Evolutionary conservation across 148 eudicot species (phyloP), one percentile per base, ranked within the genome.

Genomic region (Rhododendron griersonianum): DNA sequence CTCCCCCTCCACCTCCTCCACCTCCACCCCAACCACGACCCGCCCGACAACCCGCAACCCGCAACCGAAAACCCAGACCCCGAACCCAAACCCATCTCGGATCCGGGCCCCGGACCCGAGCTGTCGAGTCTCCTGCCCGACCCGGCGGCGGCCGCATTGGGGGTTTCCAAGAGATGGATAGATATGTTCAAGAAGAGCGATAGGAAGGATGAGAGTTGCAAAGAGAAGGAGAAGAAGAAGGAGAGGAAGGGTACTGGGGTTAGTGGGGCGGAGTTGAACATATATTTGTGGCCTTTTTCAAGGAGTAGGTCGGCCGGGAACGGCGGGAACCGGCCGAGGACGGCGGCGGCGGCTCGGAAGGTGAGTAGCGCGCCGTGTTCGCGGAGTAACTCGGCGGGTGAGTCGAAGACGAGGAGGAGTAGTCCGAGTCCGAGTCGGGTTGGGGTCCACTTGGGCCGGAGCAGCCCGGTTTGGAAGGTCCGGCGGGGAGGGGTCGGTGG

Each of bases 361-460:
- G 96, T 90, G 11, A 94, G 95, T 80, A 94, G 98, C 59, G 99
- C 99, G 45, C 99, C 99, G 10, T 96, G 99, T 39, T 96, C 99
- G 4, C 82, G 99, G 84, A 95, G 98, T 45, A 96, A 96, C 90
- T 96, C 99, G 0, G 91, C 94, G 0, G 96, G 98, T 1, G 98
- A 95, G 83, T 94, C 98, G 0, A 95, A 95, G 88, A 86, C 94
- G 1, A 83, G 90, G 90, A 89, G 91, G 87, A 92, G 92, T 41
- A 41, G 7, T 91, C 94, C 95, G 10, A 89, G 50, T 91, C 94
- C 95, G 7, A 88, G 87, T 80, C 83, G 95, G 21, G 88, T 81
- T 37, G 94, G 94, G 50, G 95, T 95, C 57, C 95, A 93, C 83
- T 78, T 95, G 87, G 98, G 98, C 76, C 93, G 99, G 87, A 83